A percentile compares a stretch with the other conserved stretches of the same genome.
phyloP scores from a whole-genome alignment of 495 filamentous ascomycete genomes.

The Aspergillus ostianus region DNA sequence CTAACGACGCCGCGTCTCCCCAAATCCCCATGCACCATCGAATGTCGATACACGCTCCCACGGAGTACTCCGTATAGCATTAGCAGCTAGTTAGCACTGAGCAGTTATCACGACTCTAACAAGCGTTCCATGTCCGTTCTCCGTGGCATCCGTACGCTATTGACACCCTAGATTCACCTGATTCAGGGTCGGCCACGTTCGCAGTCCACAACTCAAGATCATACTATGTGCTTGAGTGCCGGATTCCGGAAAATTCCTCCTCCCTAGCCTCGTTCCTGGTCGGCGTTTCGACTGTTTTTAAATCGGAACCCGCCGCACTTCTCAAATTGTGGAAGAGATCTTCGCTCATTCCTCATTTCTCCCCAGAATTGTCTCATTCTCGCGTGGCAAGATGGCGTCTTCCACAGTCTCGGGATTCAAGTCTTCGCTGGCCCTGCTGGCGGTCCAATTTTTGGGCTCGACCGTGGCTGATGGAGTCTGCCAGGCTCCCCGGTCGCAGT shows the following conservation, averaged over 20 bases:
- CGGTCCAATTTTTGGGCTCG: constrained; percentile 9
- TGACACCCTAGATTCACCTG: not conserved
- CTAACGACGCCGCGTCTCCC: not conserved
- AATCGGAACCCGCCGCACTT: not conserved
- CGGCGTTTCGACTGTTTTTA: not conserved
- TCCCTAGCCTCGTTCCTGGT: not conserved
- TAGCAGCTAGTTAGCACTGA: too few species aligned
- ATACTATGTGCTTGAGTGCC: not conserved
- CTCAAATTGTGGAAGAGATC: constrained; percentile 4
- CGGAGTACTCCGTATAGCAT: not conserved
- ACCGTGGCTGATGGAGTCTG: not conserved
- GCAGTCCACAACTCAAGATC: not conserved
- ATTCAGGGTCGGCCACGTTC: not conserved
- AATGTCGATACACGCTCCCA: not conserved
- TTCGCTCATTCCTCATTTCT: not conserved
- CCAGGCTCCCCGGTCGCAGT: not conserved
- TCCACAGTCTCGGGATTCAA: constrained; percentile 5
- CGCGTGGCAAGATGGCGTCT: constrained; percentile 18
- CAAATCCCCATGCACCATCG: not conserved
- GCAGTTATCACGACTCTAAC: not conserved
- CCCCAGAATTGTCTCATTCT: constrained; percentile 8
- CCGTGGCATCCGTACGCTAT: not conserved
- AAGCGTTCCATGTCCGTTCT: not conserved
- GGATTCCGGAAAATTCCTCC: not conserved
- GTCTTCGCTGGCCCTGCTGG: constrained; percentile 6